A percentile compares a stretch with the other conserved stretches of the same genome.
These are phyloP conservation scores for Trametes coccinea DNA, from an alignment of 768 basidiomycete species.

Conservation along the genomic window DNA sequence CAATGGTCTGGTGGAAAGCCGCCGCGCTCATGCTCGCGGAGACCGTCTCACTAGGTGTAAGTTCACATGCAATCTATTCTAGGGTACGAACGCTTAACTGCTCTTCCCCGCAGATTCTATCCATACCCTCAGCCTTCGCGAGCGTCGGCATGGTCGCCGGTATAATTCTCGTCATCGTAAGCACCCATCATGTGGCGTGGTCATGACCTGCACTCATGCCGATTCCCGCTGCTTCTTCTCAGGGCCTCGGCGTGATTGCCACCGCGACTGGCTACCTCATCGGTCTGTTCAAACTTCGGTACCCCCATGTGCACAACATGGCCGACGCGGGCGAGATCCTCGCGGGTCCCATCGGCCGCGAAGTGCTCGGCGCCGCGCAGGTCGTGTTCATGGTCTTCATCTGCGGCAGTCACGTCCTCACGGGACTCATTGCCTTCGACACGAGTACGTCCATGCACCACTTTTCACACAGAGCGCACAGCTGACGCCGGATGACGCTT, in stretches of 20 bases:
- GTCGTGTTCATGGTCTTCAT: constrained; percentile 33
- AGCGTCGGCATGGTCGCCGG: constrained; percentile 33
- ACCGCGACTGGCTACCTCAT: constrained; percentile 32
- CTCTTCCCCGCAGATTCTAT: constrained; percentile 26
- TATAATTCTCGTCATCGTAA: constrained; percentile 29
- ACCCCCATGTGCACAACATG: constrained; percentile 37
- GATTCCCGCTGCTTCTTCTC: neutral
- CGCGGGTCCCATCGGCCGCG: constrained; percentile 32
- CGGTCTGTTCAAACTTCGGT: constrained; percentile 33
- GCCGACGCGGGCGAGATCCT: constrained; percentile 34
- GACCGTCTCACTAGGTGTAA: constrained; percentile 33
- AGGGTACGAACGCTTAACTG: neutral
- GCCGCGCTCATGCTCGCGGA: constrained; percentile 36
- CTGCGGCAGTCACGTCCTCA: constrained; percentile 34
- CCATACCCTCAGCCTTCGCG: constrained; percentile 32
- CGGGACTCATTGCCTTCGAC: constrained; percentile 34
- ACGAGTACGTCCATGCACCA: constrained; percentile 25
- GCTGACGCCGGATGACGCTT: constrained; percentile 1
- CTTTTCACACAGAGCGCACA: neutral
- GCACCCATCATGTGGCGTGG: neutral
- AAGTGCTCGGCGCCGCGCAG: constrained; percentile 33
- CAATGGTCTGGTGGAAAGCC: constrained; percentile 36
- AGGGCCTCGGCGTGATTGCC: constrained; percentile 29
- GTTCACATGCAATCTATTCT: neutral
- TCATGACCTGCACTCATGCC: neutral